Conservation (phyloP, 2,329 filamentous ascomycete genomes). For the Diaporthe nobilis region DNA sequence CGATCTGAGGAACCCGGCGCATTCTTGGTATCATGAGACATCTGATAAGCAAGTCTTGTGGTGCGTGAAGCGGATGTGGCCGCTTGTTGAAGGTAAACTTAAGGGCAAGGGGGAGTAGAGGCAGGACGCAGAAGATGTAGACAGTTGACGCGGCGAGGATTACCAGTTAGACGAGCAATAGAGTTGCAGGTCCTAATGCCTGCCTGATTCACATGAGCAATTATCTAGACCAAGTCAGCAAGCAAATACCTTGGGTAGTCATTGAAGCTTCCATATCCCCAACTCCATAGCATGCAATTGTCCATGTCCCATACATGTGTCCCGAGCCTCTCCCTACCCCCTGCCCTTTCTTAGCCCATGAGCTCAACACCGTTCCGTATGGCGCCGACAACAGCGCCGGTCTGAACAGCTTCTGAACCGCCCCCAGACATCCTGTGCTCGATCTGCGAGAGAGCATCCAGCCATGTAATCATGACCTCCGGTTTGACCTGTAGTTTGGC, state of each 20-base stretch:
- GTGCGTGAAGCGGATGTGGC: constrained; percentile 30
- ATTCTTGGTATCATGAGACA: constrained; percentile 37
- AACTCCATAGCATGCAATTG: constrained; percentile 38
- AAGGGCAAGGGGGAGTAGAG: background rate
- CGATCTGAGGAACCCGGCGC: constrained; percentile 25
- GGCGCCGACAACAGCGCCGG: constrained; percentile 91
- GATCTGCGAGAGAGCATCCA: constrained; percentile 91
- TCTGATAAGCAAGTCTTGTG: constrained; percentile 26
- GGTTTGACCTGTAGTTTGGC: constrained; percentile 85
- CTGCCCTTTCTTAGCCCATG: constrained; percentile 48
- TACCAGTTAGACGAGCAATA: background rate
- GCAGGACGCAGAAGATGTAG: background rate
- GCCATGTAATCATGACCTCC: constrained; percentile 90
- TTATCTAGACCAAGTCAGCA: constrained; percentile 19
- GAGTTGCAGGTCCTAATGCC: background rate
- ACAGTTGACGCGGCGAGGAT: background rate
- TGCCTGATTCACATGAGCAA: constrained; percentile 4
- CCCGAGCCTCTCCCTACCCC: background rate
- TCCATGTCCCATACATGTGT: background rate
- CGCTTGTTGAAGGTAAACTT: constrained; percentile 20
- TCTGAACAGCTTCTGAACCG: constrained; percentile 89
- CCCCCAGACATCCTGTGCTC: constrained; percentile 93
- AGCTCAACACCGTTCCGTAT: constrained; percentile 89
- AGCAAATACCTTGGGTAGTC: constrained; percentile 22
- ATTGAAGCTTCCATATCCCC: constrained; percentile 18